Evolutionary conservation across 441 rosid genomes (phyloP), one percentile per base, ranked within the genome.

Genomic region (Aleurites moluccanus): DNA sequence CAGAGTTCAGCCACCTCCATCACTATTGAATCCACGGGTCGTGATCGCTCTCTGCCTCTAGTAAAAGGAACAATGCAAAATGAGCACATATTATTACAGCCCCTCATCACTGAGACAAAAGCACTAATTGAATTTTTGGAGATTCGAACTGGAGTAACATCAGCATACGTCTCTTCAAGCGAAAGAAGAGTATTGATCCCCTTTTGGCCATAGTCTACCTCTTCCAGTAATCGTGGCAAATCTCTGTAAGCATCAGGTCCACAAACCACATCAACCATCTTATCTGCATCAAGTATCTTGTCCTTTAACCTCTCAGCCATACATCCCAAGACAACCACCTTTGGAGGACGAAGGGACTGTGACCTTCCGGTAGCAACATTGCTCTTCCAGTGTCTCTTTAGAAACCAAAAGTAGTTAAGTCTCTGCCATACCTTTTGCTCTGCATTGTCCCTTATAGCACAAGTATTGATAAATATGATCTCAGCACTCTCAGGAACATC

Each of bases 391-490:
- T 85, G 81, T 74, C 99, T 88, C 86, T 95, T 95, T 14, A 92
- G 77, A 82, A 95, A 95, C 99, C 98, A 92, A 62, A 95, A 92
- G 79, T 92, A 92, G 81, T 95, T 95, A 67, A 95, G 97, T 69
- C 98, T 86, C 83, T 95, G 99, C 99, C 99, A 95, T 13, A 92
- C 98, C 79, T 86, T 92, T 68, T 92, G 98, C 74, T 95, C 99
- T 0, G 96, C 98, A 70, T 92, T 91, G 78, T 95, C 99, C 68
- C 98, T 82, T 67, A 95, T 95, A 15, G 98, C 97, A 69, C 97
- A 95, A 13, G 97, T 95, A 83, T 95, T 92, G 61, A 95, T 79
- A 75, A 95, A 91, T 66, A 95, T 95, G 63, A 91, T 83, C 82
- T 95, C 99, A 0, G 99, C 99, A 75, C 86, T 89, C 87, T 95